Evolutionary conservation across 306 rosid species (phyloP), one percentile per base, ranked within the genome.

Genomic region (Acacia confusa): DNA sequence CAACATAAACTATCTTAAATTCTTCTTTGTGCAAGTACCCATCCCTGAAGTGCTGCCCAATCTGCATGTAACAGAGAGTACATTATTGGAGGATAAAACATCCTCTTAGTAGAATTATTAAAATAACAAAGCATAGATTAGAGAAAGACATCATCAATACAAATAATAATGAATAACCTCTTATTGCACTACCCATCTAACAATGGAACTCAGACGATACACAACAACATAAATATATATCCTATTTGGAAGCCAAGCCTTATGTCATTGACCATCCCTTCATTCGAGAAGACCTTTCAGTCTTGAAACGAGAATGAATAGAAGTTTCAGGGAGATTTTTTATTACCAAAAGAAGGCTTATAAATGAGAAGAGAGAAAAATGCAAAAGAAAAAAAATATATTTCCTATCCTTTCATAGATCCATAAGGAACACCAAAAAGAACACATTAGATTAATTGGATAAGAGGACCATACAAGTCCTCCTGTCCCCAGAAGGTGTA

Each of bases 1-100:
- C 99, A 85, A 95, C 97, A 90, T 95, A 95, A 81, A 95, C 97
- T 83, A 95, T 90, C 89, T 95, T 95, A 86, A 95, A 95, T 81
- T 93, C 94, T 73, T 93, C 83, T 85, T 95, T 95, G 79, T 95
- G 97, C 95, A 95, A 86, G 88, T 85, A 93, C 71, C 99, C 99
- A 81, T 91, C 97, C 86, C 84, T 95, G 87, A 95, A 95, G 84
- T 95, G 99, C 84, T 91, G 97, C 61, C 95, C 97, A 85, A 95
- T 95, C 99, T 95, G 95, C 86, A 84, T 77, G 75, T 60, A 86
- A 74, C 24, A 69, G 30, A 75, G 34, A 65, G 43, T 57, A 40
- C 63, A 30, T 52, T 72, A 65, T 43, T 40, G 48, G 73, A 73
- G 57, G 65, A 61, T 40, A 50, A 30, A 52, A 72, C 43, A 65